Percentiles rank a stretch among this genome's conserved stretches.
phyloP scores from a whole-genome alignment of 2,329 filamentous ascomycete genomes.

The Xylariaceae sp. region DNA sequence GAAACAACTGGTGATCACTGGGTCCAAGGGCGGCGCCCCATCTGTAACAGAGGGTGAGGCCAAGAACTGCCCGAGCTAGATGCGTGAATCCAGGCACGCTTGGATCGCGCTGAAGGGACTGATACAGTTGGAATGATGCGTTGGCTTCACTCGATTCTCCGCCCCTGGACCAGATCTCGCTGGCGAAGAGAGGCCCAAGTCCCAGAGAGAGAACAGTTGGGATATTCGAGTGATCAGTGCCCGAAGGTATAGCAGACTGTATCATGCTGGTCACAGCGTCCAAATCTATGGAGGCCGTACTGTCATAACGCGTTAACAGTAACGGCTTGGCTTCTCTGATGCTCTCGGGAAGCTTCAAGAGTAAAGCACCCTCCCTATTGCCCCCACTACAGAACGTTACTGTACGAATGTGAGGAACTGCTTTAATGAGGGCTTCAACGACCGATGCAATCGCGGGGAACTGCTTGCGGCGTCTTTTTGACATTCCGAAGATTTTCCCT shows the following conservation, averaged over 20 bases:
- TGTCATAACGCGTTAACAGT: slow-evolving; percentile 30
- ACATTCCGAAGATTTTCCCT: slow-evolving; percentile 68
- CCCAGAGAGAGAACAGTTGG: slow-evolving; percentile 41
- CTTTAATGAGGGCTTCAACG: slow-evolving; percentile 65
- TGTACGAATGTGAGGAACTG: slow-evolving; percentile 63
- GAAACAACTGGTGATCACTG: slow-evolving; percentile 41
- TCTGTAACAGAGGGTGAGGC: slow-evolving; percentile 64
- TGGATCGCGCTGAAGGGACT: slow-evolving; percentile 63
- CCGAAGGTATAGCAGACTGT: slow-evolving; percentile 39
- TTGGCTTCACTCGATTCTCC: slow-evolving; percentile 49
- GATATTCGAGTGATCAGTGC: slow-evolving; percentile 33
- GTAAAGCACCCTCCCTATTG: slow-evolving; percentile 77
- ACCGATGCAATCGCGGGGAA: slow-evolving; percentile 80
- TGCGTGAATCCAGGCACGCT: slow-evolving; percentile 70
- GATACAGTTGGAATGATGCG: slow-evolving; percentile 65
- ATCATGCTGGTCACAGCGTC: slow-evolving; percentile 38
- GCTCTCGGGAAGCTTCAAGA: slow-evolving; percentile 57
- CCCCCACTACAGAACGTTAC: slow-evolving; percentile 85
- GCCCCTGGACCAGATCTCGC: slow-evolving; percentile 47
- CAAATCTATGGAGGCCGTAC: slow-evolving; percentile 24
- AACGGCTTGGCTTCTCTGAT: slow-evolving; percentile 64
- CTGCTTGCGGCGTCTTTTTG: slow-evolving; percentile 70
- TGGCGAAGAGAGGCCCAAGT: slow-evolving; percentile 42
- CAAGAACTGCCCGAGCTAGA: slow-evolving; percentile 63
- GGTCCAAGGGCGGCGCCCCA: slow-evolving; percentile 61